These are phyloP conservation scores for Hymenoscyphus infarciens DNA, from an alignment of 2,329 filamentous ascomycete genomes.

Conservation along the genomic window DNA sequence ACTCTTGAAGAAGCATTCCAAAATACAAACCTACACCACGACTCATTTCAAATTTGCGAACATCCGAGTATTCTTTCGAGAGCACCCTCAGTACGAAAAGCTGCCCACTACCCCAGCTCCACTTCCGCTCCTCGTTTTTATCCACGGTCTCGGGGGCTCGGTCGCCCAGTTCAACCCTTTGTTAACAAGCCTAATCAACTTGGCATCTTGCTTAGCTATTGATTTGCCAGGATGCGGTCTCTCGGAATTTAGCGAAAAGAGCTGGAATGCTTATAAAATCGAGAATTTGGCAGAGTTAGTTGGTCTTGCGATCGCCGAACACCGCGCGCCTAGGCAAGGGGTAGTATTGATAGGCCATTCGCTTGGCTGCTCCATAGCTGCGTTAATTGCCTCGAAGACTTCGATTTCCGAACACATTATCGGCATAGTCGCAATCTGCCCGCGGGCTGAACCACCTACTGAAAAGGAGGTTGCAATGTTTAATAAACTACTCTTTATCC, in stretches of 20 bases:
- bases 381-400: slow-evolving; percentile 57
- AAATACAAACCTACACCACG: slow-evolving; percentile 69
- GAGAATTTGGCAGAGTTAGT: slow-evolving; percentile 74
- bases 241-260: slow-evolving; percentile 67
- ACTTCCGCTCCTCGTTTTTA: slow-evolving; percentile 81
- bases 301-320: slow-evolving; percentile 67
- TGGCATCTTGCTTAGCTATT: slow-evolving; percentile 80
- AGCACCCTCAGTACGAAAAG: slow-evolving; percentile 78
- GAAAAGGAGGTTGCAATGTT: slow-evolving; percentile 49
- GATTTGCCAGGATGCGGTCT: slow-evolving; percentile 88
- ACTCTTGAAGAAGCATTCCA: slow-evolving; percentile 75
- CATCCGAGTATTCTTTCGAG: slow-evolving; percentile 78
- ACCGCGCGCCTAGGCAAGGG: slow-evolving; percentile 67
- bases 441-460: slow-evolving; percentile 61
- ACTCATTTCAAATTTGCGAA: slow-evolving; percentile 63
- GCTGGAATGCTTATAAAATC: slow-evolving; percentile 76
- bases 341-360: slow-evolving; percentile 85
- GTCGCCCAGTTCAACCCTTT: slow-evolving; percentile 82
- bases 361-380: slow-evolving; percentile 78
- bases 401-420: slow-evolving; percentile 63
- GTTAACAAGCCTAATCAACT: slow-evolving; percentile 74
- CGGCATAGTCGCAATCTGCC: slow-evolving; percentile 79
- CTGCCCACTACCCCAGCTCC: slow-evolving; percentile 69
- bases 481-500: slow-evolving; percentile 62
- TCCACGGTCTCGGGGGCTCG: slow-evolving; percentile 92